Evolutionary conservation across 768 basidiomycete species (phyloP).

Genomic region (Suillus hirtellus): DNA sequence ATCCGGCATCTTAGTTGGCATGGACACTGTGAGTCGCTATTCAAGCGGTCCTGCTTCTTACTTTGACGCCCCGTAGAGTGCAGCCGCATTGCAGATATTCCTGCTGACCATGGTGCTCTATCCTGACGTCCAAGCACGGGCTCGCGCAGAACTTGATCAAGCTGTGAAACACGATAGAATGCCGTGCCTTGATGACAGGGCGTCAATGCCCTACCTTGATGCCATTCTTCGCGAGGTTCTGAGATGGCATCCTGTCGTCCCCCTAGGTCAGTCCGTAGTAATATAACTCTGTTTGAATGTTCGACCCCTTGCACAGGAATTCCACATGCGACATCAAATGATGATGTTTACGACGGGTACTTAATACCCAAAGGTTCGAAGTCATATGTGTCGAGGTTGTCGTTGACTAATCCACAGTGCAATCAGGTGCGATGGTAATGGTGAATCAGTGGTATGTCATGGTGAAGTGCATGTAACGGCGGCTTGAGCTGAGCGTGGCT

Average conservation of each 20-base stretch:
- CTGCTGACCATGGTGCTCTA: conserved; percentile 30
- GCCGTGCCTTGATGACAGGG: conserved; percentile 17
- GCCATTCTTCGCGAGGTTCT: conserved; percentile 23
- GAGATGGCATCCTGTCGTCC: conserved; percentile 24
- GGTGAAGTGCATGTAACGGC: too few relatives aligned
- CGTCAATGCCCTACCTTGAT: conserved; percentile 25
- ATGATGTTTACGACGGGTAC: conserved; percentile 42
- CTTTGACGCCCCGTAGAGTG: conserved; percentile 12
- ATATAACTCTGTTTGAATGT: neutral
- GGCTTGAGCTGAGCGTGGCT: neutral
- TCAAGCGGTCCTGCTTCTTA: neutral
- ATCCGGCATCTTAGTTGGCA: neutral
- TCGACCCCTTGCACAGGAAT: conserved; percentile 12
- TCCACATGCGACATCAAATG: conserved; percentile 29
- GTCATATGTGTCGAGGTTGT: neutral
- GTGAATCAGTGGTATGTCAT: conserved; percentile 3
- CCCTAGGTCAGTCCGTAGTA: conserved; percentile 19
- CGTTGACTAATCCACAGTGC: neutral
- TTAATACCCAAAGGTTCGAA: conserved; percentile 51
- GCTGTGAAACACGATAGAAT: conserved; percentile 18
- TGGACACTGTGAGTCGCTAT: conserved; percentile 8
- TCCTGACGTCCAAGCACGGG: conserved; percentile 27
- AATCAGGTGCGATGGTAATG: neutral
- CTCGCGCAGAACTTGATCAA: conserved; percentile 31
- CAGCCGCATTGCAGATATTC: conserved; percentile 25